A percentile compares a stretch with the other conserved stretches of the same genome.
phyloP scores from a whole-genome alignment of 2,329 filamentous ascomycete genomes.

The Fusarium guadeloupense region DNA sequence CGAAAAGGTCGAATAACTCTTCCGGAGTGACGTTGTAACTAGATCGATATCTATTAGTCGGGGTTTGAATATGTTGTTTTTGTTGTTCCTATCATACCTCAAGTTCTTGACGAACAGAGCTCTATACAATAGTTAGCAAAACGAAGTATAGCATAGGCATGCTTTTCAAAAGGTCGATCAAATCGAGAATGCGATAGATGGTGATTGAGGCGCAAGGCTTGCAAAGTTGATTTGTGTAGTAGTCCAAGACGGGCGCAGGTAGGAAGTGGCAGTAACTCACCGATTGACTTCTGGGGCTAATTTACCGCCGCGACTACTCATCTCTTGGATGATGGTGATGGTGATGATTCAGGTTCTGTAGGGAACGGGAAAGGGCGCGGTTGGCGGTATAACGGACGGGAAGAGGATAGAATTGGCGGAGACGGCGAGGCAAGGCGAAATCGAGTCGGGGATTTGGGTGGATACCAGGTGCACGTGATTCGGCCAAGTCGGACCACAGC shows the following conservation, averaged over 20 bases:
- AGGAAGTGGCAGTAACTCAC: constrained; percentile 56
- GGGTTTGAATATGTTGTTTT: constrained; percentile 15
- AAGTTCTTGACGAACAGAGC: constrained; percentile 99
- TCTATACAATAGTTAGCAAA: constrained; percentile 62
- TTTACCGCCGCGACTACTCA: constrained; percentile 97
- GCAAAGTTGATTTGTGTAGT: constrained; percentile 20
- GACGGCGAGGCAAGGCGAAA: constrained; percentile 41
- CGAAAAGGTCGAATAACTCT: constrained; percentile 98
- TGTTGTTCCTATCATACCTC: constrained; percentile 67
- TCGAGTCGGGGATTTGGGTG: constrained; percentile 33
- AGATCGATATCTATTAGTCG: constrained; percentile 64
- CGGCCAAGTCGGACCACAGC: constrained; percentile 15
- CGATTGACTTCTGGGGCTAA: constrained; percentile 99
- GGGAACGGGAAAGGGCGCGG: constrained; percentile 41
- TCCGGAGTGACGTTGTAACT: constrained; percentile 99
- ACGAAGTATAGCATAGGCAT: constrained; percentile 5
- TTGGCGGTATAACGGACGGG: constrained; percentile 39
- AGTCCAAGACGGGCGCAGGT: constrained; percentile 9
- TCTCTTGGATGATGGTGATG: constrained; percentile 69
- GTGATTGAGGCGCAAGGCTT: constrained; percentile 19
- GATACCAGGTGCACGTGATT: constrained; percentile 41
- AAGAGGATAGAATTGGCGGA: constrained; percentile 45
- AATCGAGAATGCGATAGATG: constrained; percentile 14
- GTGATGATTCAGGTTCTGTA: constrained; percentile 46
- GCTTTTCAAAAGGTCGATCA: background rate